phyloP scores from a whole-genome alignment of 345 rosid species.

The Brassica carinata region DNA sequence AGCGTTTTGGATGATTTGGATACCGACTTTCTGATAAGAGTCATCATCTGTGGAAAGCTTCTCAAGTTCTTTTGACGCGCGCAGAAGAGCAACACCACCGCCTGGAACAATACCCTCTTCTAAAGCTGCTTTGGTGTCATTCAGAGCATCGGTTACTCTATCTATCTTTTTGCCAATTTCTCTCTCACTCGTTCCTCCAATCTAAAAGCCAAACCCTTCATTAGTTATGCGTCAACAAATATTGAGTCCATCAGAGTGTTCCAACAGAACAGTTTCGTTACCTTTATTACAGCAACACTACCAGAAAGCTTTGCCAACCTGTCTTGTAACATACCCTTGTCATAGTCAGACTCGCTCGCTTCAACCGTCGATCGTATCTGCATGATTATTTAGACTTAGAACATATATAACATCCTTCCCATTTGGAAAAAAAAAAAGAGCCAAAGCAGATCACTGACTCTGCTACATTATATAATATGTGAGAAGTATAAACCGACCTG shows the following conservation, averaged over 20 bases:
- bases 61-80: slow-evolving; percentile 86
- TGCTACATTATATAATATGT: neutral
- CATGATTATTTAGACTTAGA: neutral
- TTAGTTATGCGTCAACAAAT: neutral
- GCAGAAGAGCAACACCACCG: slow-evolving; percentile 95
- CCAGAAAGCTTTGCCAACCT: slow-evolving; percentile 95
- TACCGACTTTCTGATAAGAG: slow-evolving; percentile 81
- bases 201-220: slow-evolving; percentile 45
- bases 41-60: slow-evolving; percentile 83
- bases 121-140: slow-evolving; percentile 98
- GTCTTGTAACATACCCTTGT: slow-evolving; percentile 93
- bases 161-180: slow-evolving; percentile 95
- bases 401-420: slow-evolving; percentile 3
- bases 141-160: slow-evolving; percentile 93
- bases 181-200: slow-evolving; percentile 97
- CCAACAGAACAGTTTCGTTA: slow-evolving; percentile 30
- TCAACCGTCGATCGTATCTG: slow-evolving; percentile 83
- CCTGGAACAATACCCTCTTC: slow-evolving; percentile 99
- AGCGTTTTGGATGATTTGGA: slow-evolving; percentile 95
- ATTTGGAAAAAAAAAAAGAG: neutral
- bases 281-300: slow-evolving; percentile 97
- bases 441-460: neutral
- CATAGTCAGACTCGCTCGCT: slow-evolving; percentile 85
- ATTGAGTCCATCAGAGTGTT: neutral
- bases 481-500: slow-evolving; percentile 52